A percentile compares a stretch with the other conserved stretches of the same genome.
phyloP scores from a whole-genome alignment of 768 basidiomycete species.

The Trametes sanguinea region DNA sequence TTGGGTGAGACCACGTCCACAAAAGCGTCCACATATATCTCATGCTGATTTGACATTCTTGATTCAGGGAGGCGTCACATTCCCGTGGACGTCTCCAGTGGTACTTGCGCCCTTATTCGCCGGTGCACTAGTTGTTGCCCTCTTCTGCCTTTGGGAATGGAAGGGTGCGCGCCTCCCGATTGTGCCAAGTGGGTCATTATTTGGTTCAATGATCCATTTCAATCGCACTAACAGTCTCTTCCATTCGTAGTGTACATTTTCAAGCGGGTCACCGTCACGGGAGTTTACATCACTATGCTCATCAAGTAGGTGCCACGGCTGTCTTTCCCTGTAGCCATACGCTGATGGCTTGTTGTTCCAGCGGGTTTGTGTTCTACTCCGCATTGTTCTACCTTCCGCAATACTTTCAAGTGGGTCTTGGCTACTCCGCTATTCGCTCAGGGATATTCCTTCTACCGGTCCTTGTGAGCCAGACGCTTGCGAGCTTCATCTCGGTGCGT shows the following conservation, averaged over 20 bases:
- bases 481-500: conserved; percentile 53
- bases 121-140: conserved; percentile 49
- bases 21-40: neutral
- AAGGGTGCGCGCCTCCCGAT: conserved; percentile 70
- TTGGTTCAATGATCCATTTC: neutral
- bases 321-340: too few relatives aligned
- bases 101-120: conserved; percentile 47
- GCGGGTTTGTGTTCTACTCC: conserved; percentile 63
- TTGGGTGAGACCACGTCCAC: conserved; percentile 48
- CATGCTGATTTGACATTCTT: conserved; percentile 4
- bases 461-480: conserved; percentile 61
- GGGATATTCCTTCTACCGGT: conserved; percentile 71
- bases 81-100: conserved; percentile 68
- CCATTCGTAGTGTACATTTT: conserved; percentile 64
- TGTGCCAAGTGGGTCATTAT: conserved; percentile 56
- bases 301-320: conserved; percentile 47
- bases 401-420: conserved; percentile 74
- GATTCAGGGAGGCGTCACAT: conserved; percentile 65
- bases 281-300: conserved; percentile 71
- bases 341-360: conserved; percentile 24
- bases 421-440: conserved; percentile 62
- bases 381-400: conserved; percentile 74
- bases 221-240: neutral
- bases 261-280: conserved; percentile 62
- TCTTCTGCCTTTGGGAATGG: conserved; percentile 77